These are phyloP conservation scores for Chaetomiaceae sp. DNA, from an alignment of 2,329 filamentous ascomycete genomes.

Conservation along the genomic window DNA sequence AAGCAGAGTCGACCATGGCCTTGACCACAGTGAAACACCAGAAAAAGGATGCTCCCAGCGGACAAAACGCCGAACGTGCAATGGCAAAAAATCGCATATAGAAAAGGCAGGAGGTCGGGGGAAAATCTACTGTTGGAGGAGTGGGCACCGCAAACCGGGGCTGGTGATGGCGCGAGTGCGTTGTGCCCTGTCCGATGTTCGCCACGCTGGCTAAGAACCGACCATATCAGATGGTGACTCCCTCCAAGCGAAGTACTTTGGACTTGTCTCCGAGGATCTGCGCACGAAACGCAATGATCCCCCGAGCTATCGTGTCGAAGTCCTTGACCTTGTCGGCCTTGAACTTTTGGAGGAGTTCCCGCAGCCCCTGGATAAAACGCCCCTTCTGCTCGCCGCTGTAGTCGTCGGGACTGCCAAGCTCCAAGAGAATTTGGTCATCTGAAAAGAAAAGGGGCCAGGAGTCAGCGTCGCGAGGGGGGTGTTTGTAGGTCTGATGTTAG, in stretches of 20 bases:
- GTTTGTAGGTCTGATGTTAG: constrained; percentile 29
- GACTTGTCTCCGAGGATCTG: constrained; percentile 60
- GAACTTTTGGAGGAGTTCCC: constrained; percentile 55
- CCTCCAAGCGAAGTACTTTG: constrained; percentile 56
- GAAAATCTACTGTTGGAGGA: constrained; percentile 14
- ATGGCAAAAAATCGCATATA: constrained; percentile 5
- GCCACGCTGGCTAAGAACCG: neutral
- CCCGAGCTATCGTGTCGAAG: constrained; percentile 60
- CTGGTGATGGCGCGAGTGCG: neutral
- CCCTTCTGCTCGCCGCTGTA: constrained; percentile 57
- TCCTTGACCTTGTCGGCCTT: constrained; percentile 57
- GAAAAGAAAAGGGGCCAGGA: constrained; percentile 33
- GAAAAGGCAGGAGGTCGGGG: neutral
- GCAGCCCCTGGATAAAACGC: constrained; percentile 59
- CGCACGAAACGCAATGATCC: constrained; percentile 62
- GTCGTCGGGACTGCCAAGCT: constrained; percentile 63
- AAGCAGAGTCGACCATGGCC: neutral
- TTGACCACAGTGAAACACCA: neutral
- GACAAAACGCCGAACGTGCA: constrained; percentile 8
- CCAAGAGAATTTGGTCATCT: constrained; percentile 71
- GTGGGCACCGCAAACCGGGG: neutral
- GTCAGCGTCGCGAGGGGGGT: constrained; percentile 47
- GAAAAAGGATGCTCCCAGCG: neutral
- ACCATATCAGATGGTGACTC: constrained; percentile 33
- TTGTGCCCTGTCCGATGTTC: neutral